A percentile compares a stretch with the other conserved stretches of the same genome.
phyloP scores from a whole-genome alignment of 1,284 basidiomycete genomes.

The Microbotryum silenes-acaulis region DNA sequence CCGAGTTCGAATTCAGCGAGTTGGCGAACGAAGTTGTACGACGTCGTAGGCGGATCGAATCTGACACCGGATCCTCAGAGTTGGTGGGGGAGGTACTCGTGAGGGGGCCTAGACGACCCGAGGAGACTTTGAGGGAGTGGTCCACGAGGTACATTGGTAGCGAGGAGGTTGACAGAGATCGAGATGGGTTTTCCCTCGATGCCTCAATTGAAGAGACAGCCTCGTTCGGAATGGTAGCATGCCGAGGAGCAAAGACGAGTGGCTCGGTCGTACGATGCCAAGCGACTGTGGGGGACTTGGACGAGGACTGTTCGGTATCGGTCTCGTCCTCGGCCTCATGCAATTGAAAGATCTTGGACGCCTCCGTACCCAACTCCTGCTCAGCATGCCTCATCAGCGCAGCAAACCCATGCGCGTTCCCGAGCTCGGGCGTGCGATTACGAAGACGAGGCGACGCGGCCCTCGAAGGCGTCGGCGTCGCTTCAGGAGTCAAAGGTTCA shows the following conservation, averaged over 20 bases:
- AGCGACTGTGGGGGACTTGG: background rate
- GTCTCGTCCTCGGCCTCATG: background rate
- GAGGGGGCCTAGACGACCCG: background rate
- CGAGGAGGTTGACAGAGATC: constrained; percentile 4
- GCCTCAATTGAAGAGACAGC: background rate
- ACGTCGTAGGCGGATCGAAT: background rate
- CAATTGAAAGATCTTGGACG: background rate
- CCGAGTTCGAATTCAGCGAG: background rate
- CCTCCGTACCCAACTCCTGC: background rate
- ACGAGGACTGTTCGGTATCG: constrained; percentile 1
- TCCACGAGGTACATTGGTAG: background rate
- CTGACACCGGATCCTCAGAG: background rate
- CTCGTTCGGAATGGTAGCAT: no score
- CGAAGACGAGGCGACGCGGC: background rate
- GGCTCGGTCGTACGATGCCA: constrained; percentile 6
- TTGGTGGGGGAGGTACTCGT: background rate
- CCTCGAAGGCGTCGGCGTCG: constrained; percentile 11
- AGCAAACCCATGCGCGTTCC: background rate
- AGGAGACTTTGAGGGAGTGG: background rate
- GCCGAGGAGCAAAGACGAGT: background rate
- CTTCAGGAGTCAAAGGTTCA: background rate
- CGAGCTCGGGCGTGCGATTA: background rate
- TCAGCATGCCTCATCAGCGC: constrained; percentile 1
- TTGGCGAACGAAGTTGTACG: background rate
- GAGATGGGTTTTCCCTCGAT: background rate